Conservation (phyloP, 805 yeast species). For the Grigorovia humatica region DNA sequence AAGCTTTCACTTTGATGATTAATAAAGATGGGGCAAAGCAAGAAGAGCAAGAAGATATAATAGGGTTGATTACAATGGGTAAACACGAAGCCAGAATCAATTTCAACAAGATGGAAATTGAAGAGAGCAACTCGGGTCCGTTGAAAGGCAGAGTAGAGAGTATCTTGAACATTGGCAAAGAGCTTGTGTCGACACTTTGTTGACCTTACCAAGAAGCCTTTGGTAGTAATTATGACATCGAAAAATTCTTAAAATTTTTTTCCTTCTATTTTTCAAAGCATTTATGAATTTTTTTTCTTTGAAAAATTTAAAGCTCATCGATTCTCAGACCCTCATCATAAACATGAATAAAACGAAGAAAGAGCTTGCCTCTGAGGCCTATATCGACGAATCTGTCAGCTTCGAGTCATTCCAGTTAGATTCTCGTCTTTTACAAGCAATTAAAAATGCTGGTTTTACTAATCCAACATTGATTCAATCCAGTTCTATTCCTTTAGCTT, state of each 20-base stretch:
- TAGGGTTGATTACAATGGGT: conserved; percentile 65
- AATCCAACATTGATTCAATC: conserved; percentile 89
- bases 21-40: conserved; percentile 9
- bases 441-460: conserved; percentile 65
- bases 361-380: conserved; percentile 45
- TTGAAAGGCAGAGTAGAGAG: conserved; percentile 75
- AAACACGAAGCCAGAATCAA: conserved; percentile 61
- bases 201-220: conserved; percentile 14
- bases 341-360: neutral
- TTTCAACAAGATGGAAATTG: conserved; percentile 53
- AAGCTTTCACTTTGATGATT: conserved; percentile 37
- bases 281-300: neutral
- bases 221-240: neutral
- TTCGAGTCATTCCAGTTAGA: conserved; percentile 78
- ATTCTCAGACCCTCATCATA: conserved; percentile 19
- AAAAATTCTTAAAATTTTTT: neutral
- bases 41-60: conserved; percentile 27
- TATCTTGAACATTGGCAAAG: conserved; percentile 66
- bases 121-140: conserved; percentile 59
- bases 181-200: conserved; percentile 75
- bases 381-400: conserved; percentile 55
- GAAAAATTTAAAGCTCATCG: conserved; percentile 8
- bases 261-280: neutral
- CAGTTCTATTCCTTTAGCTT: conserved; percentile 82
- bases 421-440: conserved; percentile 73